A percentile compares a stretch with the other conserved stretches of the same genome.
phyloP scores from a whole-genome alignment of 2,329 filamentous ascomycete genomes.

The Rutstroemia sp. region DNA sequence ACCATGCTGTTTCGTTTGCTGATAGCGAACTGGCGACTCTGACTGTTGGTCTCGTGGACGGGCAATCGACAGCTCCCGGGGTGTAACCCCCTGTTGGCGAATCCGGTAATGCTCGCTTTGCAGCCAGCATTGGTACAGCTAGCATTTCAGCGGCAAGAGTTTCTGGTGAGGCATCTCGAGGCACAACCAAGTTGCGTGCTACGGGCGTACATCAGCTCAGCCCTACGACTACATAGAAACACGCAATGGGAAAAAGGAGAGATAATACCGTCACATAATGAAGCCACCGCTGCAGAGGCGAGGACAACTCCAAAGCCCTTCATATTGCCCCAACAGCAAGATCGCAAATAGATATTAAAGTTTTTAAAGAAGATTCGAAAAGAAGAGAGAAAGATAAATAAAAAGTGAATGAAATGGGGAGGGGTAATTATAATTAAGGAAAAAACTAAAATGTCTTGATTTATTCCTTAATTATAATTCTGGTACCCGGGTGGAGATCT shows the following conservation, averaged over 20 bases:
- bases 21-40: conserved; percentile 58
- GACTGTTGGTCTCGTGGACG: conserved; percentile 59
- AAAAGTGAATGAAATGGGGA: too few relatives aligned
- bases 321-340: background rate
- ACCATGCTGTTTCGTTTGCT: conserved; percentile 64
- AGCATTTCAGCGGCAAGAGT: conserved; percentile 20
- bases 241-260: background rate
- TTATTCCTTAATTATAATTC: too few relatives aligned
- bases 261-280: conserved; percentile 4
- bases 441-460: too few relatives aligned
- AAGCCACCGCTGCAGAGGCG: background rate
- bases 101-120: conserved; percentile 26
- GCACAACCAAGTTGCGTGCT: conserved; percentile 3
- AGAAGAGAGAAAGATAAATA: background rate
- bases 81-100: conserved; percentile 57
- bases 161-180: conserved; percentile 21
- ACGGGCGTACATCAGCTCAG: background rate
- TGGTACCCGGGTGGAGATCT: too few relatives aligned
- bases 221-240: background rate
- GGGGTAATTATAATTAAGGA: too few relatives aligned
- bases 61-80: conserved; percentile 62
- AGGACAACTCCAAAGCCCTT: background rate
- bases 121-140: conserved; percentile 14
- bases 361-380: background rate
- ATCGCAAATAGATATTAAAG: background rate